These are phyloP conservation scores for Pseudoscleropodium purum DNA, from an alignment of 225 moss, liverwort and hornwort species.

Conservation along the genomic window DNA sequence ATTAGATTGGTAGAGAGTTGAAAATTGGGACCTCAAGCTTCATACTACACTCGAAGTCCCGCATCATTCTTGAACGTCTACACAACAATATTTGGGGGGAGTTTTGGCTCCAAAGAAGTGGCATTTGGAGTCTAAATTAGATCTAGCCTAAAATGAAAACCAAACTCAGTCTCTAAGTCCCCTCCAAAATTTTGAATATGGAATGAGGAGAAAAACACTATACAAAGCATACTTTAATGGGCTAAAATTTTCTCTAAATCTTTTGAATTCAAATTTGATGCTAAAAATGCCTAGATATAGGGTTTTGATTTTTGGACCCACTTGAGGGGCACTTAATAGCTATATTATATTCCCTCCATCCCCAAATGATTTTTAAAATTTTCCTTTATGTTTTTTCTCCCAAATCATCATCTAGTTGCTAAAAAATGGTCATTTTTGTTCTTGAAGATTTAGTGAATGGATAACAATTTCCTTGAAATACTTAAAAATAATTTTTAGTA, in stretches of 20 bases:
- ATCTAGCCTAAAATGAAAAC: background rate
- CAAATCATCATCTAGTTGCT: background rate
- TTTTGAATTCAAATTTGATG: background rate
- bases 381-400: background rate
- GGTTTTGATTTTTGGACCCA: background rate
- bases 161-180: rapidly evolving
- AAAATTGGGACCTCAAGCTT: background rate
- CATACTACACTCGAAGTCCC: background rate
- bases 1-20: background rate
- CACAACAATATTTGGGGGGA: background rate
- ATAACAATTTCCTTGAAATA: background rate
- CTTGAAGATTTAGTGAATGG: background rate
- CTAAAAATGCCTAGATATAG: background rate
- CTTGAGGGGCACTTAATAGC: background rate
- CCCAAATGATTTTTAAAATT: background rate
- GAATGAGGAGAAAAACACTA: background rate
- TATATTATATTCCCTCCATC: rapidly evolving
- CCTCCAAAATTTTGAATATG: background rate
- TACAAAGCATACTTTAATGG: rapidly evolving
- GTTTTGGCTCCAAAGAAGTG: background rate
- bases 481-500: background rate
- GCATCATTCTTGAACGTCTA: background rate
- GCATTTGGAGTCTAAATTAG: background rate
- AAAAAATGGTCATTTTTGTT: background rate
- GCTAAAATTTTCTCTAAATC: rapidly evolving